These are phyloP conservation scores for Macrolepiota albuminosa DNA, from an alignment of 768 basidiomycete genomes.

Conservation along the genomic window DNA sequence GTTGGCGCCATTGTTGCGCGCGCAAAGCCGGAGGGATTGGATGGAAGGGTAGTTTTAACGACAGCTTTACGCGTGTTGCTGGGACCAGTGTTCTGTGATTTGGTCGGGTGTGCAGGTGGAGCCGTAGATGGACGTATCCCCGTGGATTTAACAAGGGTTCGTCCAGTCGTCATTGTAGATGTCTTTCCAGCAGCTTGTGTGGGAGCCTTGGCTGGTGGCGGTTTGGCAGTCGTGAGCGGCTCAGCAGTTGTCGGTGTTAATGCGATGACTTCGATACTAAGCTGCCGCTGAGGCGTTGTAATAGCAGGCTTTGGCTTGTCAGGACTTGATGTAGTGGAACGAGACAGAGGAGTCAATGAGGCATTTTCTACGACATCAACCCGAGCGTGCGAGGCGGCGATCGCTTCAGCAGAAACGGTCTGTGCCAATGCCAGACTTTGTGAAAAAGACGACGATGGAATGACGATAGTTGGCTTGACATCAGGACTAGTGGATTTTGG, in stretches of 20 bases:
- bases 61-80: conserved; percentile 25
- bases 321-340: conserved; percentile 19
- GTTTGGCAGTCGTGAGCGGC: conserved; percentile 20
- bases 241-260: conserved; percentile 21
- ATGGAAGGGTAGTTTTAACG: conserved; percentile 19
- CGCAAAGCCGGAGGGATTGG: conserved; percentile 26
- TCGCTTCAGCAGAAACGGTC: conserved; percentile 15
- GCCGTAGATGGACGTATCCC: conserved; percentile 16
- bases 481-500: conserved; percentile 39
- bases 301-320: conserved; percentile 4
- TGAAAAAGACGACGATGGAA: conserved; percentile 31
- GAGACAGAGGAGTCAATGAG: conserved; percentile 14
- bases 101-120: conserved; percentile 21
- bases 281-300: conserved; percentile 1
- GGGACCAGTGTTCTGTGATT: conserved; percentile 36
- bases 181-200: conserved; percentile 12
- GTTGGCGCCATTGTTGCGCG: conserved; percentile 10
- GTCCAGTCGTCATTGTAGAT: conserved; percentile 14
- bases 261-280: conserved; percentile 5
- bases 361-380: conserved; percentile 9
- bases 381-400: conserved; percentile 18
- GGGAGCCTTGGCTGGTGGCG: conserved; percentile 19
- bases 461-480: conserved; percentile 29
- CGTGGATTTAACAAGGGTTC: conserved; percentile 19
- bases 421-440: conserved; percentile 26